Evolutionary conservation across 208 protist genomes (phyloP), one percentile per base, ranked within the genome.

Genomic region (Crithidia brevicula): DNA sequence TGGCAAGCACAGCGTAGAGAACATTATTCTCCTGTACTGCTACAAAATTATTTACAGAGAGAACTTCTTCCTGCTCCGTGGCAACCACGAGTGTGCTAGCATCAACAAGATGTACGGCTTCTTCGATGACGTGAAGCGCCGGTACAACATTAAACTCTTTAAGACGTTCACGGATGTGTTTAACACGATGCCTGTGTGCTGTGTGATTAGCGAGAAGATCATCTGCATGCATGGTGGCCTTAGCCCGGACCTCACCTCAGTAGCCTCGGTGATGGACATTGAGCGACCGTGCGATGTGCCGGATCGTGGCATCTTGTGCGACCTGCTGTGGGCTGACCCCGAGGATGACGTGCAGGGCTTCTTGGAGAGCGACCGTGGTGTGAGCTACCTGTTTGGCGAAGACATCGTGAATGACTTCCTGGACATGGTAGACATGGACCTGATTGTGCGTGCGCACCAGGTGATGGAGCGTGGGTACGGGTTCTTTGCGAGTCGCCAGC

Each of bases 91-190:
- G 81, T 99, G 97, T 70, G 93, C 97, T 0, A 97, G 88, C 22
- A 99, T 99, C 70, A 99, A 99, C 77, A 79, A 98, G 64, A 98
- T 99, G 62, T 99, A 99, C 83, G 98, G 98, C 43, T 99, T 99
- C 83, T 99, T 99, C 68, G 97, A 99, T 42, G 99, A 99, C 69
- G 99, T 98, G 77, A 73, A 92, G 46, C 70, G 85, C 10, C 97
- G 97, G 36, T 98, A 89, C 49, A 88, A 96, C 74, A 92, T 98
- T 54, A 98, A 97, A 72, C 85, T 99, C 20, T 99, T 99, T 98
- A 99, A 99, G 74, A 90, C 83, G 1, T 99, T 99, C 74, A 99
- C 97, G 23, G 98, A 99, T 56, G 98, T 97, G 46, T 99, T 99
- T 83, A 99, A 99, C 83, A 99, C 96, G 77, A 89, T 99, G 67